Evolutionary conservation across 1,139 yeast genomes (phyloP), one percentile per base, ranked within the genome.

Genomic region (Yamadazyma atmosphaerica): DNA sequence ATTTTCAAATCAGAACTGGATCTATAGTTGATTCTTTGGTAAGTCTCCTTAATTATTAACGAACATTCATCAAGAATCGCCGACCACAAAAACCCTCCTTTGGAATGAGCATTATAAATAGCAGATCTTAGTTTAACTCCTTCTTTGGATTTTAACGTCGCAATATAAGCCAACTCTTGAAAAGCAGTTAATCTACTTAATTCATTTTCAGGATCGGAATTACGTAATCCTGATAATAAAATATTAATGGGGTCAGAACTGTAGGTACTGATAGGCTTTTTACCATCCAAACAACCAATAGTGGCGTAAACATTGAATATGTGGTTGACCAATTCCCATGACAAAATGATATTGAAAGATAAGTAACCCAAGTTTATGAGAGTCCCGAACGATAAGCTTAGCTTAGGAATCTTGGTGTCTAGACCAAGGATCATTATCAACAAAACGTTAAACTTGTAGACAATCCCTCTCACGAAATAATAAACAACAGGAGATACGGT

Each of bases 201-300:
- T 28, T 77, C 79, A 39, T 76, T 68, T 13, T 69, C 66, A 0
- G 68, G 63, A 15, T 63, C 65, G 8, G 60, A 56, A 41, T 71
- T 71, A 32, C 76, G 71, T 46, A 90, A 69, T 0, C 98, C 98
- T 3, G 84, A 72, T 9, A 89, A 61, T 37, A 90, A 66, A 2
- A 95, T 83, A 35, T 78, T 82, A 40, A 86, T 74, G 3, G 90
- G 92, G 44, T 86, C 88, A 0, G 82, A 62, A 13, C 92, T 80
- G 35, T 79, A 70, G 5, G 81, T 68, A 32, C 92, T 81, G 22
- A 89, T 72, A 15, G 86, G 80, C 41, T 79, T 80, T 18, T 83
- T 82, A 24, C 87, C 80, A 51, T 85, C 88, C 36, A 85, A 60
- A 48, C 98, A 92, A 0, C 97, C 96, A 44, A 86, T 74, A 7